These are phyloP conservation scores for Lactuca sativa DNA, from an alignment of 129 eudicot species.

Conservation along the genomic window DNA sequence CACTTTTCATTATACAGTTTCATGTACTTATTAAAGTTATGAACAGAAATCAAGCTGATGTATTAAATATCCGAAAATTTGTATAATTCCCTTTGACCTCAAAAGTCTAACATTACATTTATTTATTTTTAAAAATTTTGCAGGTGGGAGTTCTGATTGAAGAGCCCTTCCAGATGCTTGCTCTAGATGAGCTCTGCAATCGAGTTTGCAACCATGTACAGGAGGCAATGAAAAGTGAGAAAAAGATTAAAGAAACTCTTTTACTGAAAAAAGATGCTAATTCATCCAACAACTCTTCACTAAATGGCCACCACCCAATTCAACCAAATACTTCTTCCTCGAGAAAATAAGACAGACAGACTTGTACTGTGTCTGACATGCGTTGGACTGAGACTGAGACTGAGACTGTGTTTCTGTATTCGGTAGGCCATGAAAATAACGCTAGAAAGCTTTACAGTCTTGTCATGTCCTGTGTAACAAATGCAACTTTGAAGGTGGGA, in stretches of 20 bases:
- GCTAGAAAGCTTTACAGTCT: too few species aligned
- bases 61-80: neutral
- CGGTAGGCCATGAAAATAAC: too few species aligned
- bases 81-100: neutral
- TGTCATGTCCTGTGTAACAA: too few species aligned
- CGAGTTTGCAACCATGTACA: slow-evolving; percentile 45
- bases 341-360: slow-evolving; percentile 5
- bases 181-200: slow-evolving; percentile 76
- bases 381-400: neutral
- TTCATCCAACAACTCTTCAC: slow-evolving; percentile 32
- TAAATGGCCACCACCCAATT: slow-evolving; percentile 70
- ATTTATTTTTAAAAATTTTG: slow-evolving; percentile 4
- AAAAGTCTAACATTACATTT: neutral
- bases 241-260: slow-evolving; percentile 46
- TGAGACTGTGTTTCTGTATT: too few species aligned
- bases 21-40: neutral
- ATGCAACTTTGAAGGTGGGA: too few species aligned
- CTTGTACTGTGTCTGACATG: neutral
- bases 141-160: slow-evolving; percentile 99
- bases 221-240: slow-evolving; percentile 60
- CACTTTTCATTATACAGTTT: neutral
- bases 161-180: slow-evolving; percentile 97
- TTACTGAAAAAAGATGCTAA: slow-evolving; percentile 43
- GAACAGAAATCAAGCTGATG: neutral
- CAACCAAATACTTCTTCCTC: slow-evolving; percentile 24